These are phyloP conservation scores for Phyllostachys edulis DNA, from an alignment of 176 grass and related monocot species.

Conservation along the genomic window DNA sequence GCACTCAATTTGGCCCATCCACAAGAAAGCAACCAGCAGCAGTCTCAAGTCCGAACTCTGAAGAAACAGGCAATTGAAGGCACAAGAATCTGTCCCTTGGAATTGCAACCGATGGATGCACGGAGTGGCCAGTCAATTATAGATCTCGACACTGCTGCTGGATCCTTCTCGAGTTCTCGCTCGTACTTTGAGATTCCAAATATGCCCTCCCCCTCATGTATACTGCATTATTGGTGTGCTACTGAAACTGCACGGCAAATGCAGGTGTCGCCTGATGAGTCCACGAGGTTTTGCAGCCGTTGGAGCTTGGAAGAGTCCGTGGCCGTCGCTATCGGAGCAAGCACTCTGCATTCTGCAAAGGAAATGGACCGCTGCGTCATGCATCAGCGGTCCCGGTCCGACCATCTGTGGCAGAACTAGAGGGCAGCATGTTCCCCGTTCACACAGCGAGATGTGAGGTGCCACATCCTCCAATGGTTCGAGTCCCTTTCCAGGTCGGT, in stretches of 20 bases:
- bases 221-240: conserved; percentile 37
- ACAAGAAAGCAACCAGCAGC: conserved; percentile 9
- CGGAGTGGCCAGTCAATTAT: not conserved
- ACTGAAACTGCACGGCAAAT: conserved; percentile 36
- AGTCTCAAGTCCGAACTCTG: not conserved
- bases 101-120: not conserved
- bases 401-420: conserved; percentile 46
- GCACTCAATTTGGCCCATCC: not conserved
- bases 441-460: conserved; percentile 16
- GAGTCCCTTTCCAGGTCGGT: conserved; percentile 17
- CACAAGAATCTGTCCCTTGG: conserved; percentile 22
- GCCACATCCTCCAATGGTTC: conserved; percentile 27
- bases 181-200: conserved; percentile 3
- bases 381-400: conserved; percentile 26
- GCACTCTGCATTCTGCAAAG: conserved; percentile 6
- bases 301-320: not conserved
- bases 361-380: conserved; percentile 29
- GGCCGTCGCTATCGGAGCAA: conserved; percentile 29
- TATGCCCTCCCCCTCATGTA: not conserved
- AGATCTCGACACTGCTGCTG: conserved; percentile 17
- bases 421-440: conserved; percentile 32
- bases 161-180: not conserved
- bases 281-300: conserved; percentile 30
- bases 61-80: conserved; percentile 20
- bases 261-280: conserved; percentile 41